These are phyloP conservation scores for Penicillium sp. DNA, from an alignment of 2,329 filamentous ascomycete species.

Conservation along the genomic window DNA sequence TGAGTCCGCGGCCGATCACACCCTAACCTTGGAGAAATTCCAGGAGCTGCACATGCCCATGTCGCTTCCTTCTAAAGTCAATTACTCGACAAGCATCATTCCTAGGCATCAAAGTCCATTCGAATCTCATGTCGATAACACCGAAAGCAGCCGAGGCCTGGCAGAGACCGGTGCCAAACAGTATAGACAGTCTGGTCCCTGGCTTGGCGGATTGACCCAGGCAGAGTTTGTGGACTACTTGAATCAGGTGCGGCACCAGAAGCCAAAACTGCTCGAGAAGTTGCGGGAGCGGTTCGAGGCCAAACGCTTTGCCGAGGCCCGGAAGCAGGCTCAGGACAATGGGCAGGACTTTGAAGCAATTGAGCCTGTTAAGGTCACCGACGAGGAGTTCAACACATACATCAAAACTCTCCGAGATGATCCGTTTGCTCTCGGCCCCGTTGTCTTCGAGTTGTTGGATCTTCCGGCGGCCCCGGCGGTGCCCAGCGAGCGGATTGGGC, in stretches of 20 bases:
- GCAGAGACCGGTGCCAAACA: conserved; percentile 38
- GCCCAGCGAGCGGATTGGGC: conserved; percentile 33
- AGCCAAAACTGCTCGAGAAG: conserved; percentile 37
- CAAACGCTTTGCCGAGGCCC: conserved; percentile 34
- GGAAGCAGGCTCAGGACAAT: conserved; percentile 40
- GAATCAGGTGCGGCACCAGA: conserved; percentile 42
- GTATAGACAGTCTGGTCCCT: conserved; percentile 58
- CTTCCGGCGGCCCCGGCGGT: conserved; percentile 47
- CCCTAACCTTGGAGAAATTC: conserved; percentile 76
- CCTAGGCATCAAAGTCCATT: conserved; percentile 39
- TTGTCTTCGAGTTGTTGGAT: conserved; percentile 55
- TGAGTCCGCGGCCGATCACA: conserved; percentile 74
- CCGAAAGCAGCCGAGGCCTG: conserved; percentile 33
- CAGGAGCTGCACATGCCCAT: conserved; percentile 74
- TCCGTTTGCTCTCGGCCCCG: conserved; percentile 47
- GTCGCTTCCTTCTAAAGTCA: conserved; percentile 45
- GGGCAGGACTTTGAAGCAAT: conserved; percentile 34
- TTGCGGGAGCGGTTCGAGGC: conserved; percentile 33
- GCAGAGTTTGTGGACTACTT: conserved; percentile 53
- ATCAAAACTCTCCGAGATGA: conserved; percentile 44
- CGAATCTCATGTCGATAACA: conserved; percentile 45
- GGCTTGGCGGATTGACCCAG: conserved; percentile 53
- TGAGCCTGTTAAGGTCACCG: conserved; percentile 31
- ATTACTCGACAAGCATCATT: conserved; percentile 28
- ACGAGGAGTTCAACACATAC: conserved; percentile 46